Evolutionary conservation across 306 rosid genomes (phyloP).

Genomic region (Carpinus viminea): DNA sequence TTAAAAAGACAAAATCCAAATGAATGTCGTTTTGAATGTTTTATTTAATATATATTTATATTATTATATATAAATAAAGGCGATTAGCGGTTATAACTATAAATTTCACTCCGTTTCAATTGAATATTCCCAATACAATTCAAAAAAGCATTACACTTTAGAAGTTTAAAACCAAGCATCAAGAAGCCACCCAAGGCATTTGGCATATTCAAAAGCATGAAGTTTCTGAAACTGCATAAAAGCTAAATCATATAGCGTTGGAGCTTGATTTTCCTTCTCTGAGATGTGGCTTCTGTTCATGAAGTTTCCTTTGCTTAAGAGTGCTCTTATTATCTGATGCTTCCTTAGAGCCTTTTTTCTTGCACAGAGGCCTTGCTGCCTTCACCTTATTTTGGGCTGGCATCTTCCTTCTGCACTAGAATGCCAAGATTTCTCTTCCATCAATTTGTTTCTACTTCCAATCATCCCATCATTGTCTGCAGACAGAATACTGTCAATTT

Average conservation of each 20-base stretch:
- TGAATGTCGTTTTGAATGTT: no score
- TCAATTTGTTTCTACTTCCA: conserved; percentile 43
- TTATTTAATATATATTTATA: no score
- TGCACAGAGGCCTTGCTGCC: conserved; percentile 14
- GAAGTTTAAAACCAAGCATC: no score
- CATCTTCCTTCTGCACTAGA: conserved; percentile 18
- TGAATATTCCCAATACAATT: no score
- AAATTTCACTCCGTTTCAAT: no score
- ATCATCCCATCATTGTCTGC: conserved; percentile 58
- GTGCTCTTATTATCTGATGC: neutral
- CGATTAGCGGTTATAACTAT: no score
- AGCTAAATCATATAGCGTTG: neutral
- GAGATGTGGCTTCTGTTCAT: neutral
- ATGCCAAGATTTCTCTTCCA: conserved; percentile 17
- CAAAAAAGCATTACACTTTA: no score
- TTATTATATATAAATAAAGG: no score
- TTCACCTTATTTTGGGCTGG: conserved; percentile 18
- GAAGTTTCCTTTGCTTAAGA: neutral
- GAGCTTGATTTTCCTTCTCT: conserved; percentile 14
- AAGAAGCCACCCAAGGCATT: no score
- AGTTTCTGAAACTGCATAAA: no score
- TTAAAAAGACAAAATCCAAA: no score
- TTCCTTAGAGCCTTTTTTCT: conserved; percentile 12
- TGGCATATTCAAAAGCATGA: no score
- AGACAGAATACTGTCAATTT: conserved; percentile 6